These are phyloP conservation scores for Plasmopara halstedii DNA, from an alignment of 352 stramenopile species.

Conservation along the genomic window DNA sequence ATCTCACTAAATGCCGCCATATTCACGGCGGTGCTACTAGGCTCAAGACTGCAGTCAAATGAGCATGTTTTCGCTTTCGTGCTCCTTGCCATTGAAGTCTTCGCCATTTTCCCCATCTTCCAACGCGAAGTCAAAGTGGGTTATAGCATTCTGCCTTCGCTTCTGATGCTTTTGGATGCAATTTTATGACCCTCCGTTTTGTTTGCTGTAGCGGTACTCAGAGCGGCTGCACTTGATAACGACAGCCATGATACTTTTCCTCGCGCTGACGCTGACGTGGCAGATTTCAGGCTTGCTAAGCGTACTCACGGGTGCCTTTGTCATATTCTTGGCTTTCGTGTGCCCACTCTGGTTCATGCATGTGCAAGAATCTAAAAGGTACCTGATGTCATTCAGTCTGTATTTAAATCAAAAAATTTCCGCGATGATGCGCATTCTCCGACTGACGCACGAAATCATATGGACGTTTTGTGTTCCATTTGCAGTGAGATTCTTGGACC, in stretches of 20 bases:
- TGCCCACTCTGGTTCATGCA: slow-evolving; percentile 88
- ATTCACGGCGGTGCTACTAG: slow-evolving; percentile 88
- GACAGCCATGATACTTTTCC: slow-evolving; percentile 54
- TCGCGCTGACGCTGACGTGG: slow-evolving; percentile 70
- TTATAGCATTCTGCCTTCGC: not conserved
- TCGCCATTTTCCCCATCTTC: slow-evolving; percentile 86
- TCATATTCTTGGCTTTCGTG: slow-evolving; percentile 79
- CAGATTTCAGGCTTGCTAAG: slow-evolving; percentile 61
- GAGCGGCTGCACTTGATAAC: slow-evolving; percentile 64
- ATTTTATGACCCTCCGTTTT: too few species aligned
- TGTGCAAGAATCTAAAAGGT: slow-evolving; percentile 89
- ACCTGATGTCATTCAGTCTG: slow-evolving; percentile 25
- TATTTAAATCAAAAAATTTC: not conserved
- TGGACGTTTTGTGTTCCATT: slow-evolving; percentile 12
- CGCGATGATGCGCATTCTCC: slow-evolving; percentile 5
- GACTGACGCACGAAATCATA: slow-evolving; percentile 15
- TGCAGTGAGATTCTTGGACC: slow-evolving; percentile 81
- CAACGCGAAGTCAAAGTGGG: slow-evolving; percentile 74
- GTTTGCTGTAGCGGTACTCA: slow-evolving; percentile 40
- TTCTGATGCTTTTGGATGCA: not conserved
- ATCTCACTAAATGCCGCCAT: slow-evolving; percentile 90
- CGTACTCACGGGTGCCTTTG: slow-evolving; percentile 47
- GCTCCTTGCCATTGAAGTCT: slow-evolving; percentile 86
- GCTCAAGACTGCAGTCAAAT: slow-evolving; percentile 85
- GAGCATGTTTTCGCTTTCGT: slow-evolving; percentile 90